Evolutionary conservation across 2,329 filamentous ascomycete species (phyloP).

Genomic region (Hymenotorrendiella dingleyae): DNA sequence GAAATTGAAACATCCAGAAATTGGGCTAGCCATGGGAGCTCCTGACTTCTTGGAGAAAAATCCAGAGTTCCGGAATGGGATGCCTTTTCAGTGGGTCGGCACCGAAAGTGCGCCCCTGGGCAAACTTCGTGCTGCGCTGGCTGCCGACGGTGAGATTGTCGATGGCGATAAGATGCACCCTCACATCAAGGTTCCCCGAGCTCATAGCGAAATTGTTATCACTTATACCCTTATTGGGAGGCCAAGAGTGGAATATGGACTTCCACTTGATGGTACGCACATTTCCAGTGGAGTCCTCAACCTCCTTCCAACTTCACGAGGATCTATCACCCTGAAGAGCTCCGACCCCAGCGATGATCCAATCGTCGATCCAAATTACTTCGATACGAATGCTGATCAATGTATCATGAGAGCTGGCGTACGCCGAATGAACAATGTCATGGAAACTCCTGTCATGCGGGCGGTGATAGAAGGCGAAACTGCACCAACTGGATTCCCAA

Average conservation of each 20-base stretch:
- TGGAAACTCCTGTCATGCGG: neutral
- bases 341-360: conserved; percentile 58
- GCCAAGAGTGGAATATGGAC: neutral
- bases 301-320: conserved; percentile 25
- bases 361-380: conserved; percentile 56
- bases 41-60: neutral
- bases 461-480: neutral
- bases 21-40: neutral
- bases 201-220: neutral
- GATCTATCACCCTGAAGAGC: conserved; percentile 53
- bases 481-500: neutral
- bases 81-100: neutral
- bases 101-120: too few relatives aligned
- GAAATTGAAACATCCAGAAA: neutral
- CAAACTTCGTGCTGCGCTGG: neutral
- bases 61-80: neutral
- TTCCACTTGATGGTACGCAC: neutral
- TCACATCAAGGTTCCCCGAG: neutral
- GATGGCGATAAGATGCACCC: neutral
- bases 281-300: neutral
- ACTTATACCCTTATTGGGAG: neutral
- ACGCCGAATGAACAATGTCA: neutral
- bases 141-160: neutral
- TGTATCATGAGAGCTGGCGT: neutral
- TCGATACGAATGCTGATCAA: conserved; percentile 22